A percentile compares a stretch with the other conserved stretches of the same genome.
Conservation (phyloP, 2,329 filamentous ascomycete species). For the Aspergillus pseudoterreus region DNA sequence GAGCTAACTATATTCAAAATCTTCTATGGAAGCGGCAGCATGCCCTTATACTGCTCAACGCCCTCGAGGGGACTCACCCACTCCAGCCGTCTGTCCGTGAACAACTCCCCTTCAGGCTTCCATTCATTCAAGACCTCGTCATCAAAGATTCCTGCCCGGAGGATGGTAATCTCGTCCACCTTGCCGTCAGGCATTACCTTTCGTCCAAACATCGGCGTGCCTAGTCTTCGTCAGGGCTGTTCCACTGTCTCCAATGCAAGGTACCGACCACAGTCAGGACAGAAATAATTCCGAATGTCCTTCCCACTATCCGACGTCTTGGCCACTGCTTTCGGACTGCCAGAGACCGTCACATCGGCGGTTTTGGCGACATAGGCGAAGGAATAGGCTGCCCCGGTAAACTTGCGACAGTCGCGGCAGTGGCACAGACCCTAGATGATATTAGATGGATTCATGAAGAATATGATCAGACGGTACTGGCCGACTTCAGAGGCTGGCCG, state of each 20-base stretch:
- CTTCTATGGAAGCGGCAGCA: slow-evolving; percentile 12
- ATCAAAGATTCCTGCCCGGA: slow-evolving; percentile 37
- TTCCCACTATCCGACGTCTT: slow-evolving; percentile 37
- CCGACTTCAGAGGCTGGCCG: slow-evolving; percentile 27
- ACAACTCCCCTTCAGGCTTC: slow-evolving; percentile 31
- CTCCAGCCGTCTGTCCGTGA: slow-evolving; percentile 18
- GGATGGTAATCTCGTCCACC: slow-evolving; percentile 19
- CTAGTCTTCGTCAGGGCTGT: slow-evolving; percentile 11
- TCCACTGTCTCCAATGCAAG: not conserved
- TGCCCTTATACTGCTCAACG: slow-evolving; percentile 22
- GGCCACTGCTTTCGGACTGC: slow-evolving; percentile 31
- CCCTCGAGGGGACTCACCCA: slow-evolving; percentile 25
- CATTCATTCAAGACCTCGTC: slow-evolving; percentile 24
- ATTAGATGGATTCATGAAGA: slow-evolving; percentile 5
- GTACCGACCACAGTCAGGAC: slow-evolving; percentile 34
- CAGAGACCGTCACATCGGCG: slow-evolving; percentile 25
- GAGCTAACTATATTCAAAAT: no score
- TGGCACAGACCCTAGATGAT: slow-evolving; percentile 32
- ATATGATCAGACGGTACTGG: slow-evolving; percentile 13
- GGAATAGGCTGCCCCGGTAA: slow-evolving; percentile 28
- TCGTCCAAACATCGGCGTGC: slow-evolving; percentile 26
- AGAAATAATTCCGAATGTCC: slow-evolving; percentile 34
- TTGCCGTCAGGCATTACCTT: slow-evolving; percentile 20
- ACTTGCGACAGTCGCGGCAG: slow-evolving; percentile 39
- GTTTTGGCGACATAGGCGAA: slow-evolving; percentile 30